Evolutionary conservation across 2,329 filamentous ascomycete genomes (phyloP).

Genomic region (Diaporthe australafricana): DNA sequence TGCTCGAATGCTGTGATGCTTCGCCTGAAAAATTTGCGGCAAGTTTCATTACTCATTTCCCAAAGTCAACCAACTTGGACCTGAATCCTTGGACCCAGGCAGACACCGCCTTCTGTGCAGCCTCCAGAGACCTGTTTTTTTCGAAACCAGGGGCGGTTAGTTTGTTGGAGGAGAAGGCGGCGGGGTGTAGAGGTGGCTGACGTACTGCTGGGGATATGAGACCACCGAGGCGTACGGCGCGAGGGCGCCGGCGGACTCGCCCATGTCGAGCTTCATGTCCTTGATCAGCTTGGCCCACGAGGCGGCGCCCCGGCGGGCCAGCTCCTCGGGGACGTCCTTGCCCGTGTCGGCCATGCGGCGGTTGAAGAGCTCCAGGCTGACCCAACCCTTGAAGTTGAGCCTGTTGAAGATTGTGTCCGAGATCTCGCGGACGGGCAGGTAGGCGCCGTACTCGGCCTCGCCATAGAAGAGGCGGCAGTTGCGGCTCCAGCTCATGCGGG

Average conservation of each 20-base stretch:
- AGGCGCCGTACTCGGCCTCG: conserved; percentile 70
- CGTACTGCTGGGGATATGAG: conserved; percentile 6
- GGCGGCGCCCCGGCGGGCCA: conserved; percentile 58
- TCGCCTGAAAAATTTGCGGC: background rate
- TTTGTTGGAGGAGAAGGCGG: background rate
- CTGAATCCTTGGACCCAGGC: conserved; percentile 42
- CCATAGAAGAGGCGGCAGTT: conserved; percentile 80
- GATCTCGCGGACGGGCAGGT: conserved; percentile 74
- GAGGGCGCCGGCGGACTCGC: conserved; percentile 25
- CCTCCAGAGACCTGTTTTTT: conserved; percentile 31
- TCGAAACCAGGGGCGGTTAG: background rate
- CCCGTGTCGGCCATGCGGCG: conserved; percentile 64
- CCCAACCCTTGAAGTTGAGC: conserved; percentile 75
- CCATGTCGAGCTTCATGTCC: conserved; percentile 49
- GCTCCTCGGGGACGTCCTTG: conserved; percentile 61
- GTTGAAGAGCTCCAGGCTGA: conserved; percentile 79
- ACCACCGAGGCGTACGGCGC: background rate
- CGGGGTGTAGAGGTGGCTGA: background rate
- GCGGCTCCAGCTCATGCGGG: conserved; percentile 82
- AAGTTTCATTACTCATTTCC: conserved; percentile 5
- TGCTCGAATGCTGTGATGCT: background rate
- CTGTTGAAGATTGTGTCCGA: conserved; percentile 71
- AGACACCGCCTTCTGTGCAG: conserved; percentile 44
- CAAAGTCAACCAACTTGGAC: conserved; percentile 8
- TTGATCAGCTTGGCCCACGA: conserved; percentile 61